These are phyloP conservation scores for Acanthamoeba culbertsoni DNA, from an alignment of 208 protist species.

Conservation along the genomic window DNA sequence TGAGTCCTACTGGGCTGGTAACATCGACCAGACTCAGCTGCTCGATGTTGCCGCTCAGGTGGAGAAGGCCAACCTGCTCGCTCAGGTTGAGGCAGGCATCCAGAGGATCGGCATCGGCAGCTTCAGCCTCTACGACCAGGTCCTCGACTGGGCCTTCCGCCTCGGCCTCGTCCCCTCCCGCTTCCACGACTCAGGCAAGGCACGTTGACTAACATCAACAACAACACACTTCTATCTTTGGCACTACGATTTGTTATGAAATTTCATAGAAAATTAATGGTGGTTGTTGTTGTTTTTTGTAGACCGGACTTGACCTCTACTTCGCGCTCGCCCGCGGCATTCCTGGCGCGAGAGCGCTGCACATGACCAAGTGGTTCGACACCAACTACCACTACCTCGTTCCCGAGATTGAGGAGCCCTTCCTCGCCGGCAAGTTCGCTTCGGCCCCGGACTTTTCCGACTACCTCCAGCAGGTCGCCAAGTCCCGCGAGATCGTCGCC, in stretches of 20 bases:
- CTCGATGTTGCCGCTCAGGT: slow-evolving; percentile 67
- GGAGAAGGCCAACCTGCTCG: slow-evolving; percentile 15
- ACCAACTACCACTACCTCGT: slow-evolving; percentile 94
- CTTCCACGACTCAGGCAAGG: slow-evolving; percentile 69
- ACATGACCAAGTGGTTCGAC: slow-evolving; percentile 94
- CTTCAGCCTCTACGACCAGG: slow-evolving; percentile 87
- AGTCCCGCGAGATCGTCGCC: slow-evolving; percentile 70
- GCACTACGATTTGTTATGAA: background rate
- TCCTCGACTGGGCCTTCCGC: slow-evolving; percentile 84
- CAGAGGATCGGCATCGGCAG: slow-evolving; percentile 83
- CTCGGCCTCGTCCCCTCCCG: slow-evolving; percentile 86
- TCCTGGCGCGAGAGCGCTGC: slow-evolving; percentile 79
- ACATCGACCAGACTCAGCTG: slow-evolving; percentile 77
- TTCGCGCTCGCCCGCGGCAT: slow-evolving; percentile 89
- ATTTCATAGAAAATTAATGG: background rate
- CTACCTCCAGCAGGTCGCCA: slow-evolving; percentile 51
- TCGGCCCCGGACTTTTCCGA: slow-evolving; percentile 69
- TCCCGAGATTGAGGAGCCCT: slow-evolving; percentile 85
- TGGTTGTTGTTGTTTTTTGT: background rate
- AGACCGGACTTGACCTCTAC: slow-evolving; percentile 80
- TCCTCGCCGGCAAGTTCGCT: slow-evolving; percentile 54
- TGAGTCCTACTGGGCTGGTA: slow-evolving; percentile 88
- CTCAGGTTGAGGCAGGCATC: slow-evolving; percentile 76
- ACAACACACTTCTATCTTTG: background rate
- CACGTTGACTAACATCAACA: slow-evolving; percentile 26